Conservation (phyloP, 495 filamentous ascomycete genomes). For the Tuber calosporum region DNA sequence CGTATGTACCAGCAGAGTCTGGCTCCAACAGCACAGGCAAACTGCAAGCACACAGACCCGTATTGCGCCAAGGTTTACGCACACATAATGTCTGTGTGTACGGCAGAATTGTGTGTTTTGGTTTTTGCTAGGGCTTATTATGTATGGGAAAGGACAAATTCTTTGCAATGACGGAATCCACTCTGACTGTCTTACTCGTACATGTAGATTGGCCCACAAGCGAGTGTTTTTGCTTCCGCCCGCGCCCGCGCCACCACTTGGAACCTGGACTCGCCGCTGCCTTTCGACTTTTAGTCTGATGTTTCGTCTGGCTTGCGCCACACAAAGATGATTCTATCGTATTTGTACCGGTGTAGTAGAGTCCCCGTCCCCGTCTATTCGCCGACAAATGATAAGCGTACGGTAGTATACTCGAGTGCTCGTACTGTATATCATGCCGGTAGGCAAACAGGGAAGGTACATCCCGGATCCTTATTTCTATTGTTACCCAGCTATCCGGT, state of each 20-base stretch:
- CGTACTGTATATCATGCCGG: background rate
- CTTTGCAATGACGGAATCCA: background rate
- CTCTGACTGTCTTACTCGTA: slow-evolving; percentile 3
- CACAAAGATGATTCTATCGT: no score
- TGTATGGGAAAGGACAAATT: background rate
- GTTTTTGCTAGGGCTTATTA: background rate
- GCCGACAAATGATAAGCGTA: background rate
- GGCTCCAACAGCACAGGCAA: background rate
- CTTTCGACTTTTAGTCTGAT: background rate
- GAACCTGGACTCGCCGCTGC: background rate
- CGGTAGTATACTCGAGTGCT: no score
- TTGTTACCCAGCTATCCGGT: slow-evolving; percentile 29
- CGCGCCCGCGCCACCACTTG: background rate
- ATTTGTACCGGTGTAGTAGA: background rate
- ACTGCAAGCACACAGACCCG: slow-evolving; percentile 6
- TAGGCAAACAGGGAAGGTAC: slow-evolving; percentile 19
- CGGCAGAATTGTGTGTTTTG: background rate
- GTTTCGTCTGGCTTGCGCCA: background rate
- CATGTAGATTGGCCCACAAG: slow-evolving; percentile 1
- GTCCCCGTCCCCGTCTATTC: background rate
- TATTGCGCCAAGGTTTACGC: background rate
- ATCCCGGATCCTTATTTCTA: slow-evolving; percentile 36
- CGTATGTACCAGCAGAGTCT: no score
- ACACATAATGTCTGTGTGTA: slow-evolving; percentile 4
- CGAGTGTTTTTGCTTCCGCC: slow-evolving; percentile 1